Base-by-base conservation (phyloP, 441 rosid species). In the Pelargonium cotyledonis region DNA sequence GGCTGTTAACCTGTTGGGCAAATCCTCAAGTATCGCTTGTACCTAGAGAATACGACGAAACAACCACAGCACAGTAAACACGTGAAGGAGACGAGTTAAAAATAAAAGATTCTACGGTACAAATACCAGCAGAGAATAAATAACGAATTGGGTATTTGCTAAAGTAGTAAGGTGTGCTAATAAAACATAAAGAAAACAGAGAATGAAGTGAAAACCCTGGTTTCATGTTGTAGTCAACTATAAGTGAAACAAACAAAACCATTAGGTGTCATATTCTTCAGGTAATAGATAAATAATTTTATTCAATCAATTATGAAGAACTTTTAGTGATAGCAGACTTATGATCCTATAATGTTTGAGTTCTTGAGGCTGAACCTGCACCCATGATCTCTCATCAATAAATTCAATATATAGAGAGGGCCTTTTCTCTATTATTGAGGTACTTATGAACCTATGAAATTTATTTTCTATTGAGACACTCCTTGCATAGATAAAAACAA, bases 1-100 rank as follows among this genome's bases (percentile, higher is more conserved):
- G 70, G 88, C 98, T 43, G 96, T 95, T 79, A 95, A 84, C 72
- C 87, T 82, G 78, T 90, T 95, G 14, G 99, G 99, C 77, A 92
- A 83, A 73, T 90, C 91, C 80, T 86, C 85, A 65, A 89, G 91
- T 66, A 95, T 85, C 63, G 79, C 83, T 89, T 82, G 88, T 79
- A 95, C 99, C 99, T 95, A 75, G 85, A 70, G 69, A 78, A 81
- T 75, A 78, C 41, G 77, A 68, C 53, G 74, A 15, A 62, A 26
- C 68, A 66, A 70, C 29, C n/a, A 70, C 68, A 67, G 68, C 67
- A 69, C 19, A 72, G 66, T 21, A 8, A 63, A 65, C 73, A 69
- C 43, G 66, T 64, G 12, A n/a, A 21, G 31, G 68, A 72, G 65
- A 51, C 63, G 29, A 65, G 70, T 55, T 58, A 58, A 58, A 58